These are phyloP conservation scores for Globisporangium cystogenes DNA, from an alignment of 352 stramenopile species.

Conservation along the genomic window DNA sequence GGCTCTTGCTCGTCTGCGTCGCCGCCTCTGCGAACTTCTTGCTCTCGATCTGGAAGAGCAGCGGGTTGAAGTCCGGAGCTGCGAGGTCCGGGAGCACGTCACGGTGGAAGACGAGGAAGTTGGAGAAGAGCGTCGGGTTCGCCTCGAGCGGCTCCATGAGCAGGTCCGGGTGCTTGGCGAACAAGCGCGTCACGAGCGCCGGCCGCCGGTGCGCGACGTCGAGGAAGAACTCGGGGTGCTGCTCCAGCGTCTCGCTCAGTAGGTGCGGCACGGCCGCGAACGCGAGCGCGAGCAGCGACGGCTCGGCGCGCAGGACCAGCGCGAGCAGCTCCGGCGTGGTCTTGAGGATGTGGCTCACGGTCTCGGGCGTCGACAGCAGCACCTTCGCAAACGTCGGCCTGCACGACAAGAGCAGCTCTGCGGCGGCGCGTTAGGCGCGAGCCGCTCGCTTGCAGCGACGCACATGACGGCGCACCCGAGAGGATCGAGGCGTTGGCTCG, in stretches of 20 bases:
- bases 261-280: constrained; percentile 52
- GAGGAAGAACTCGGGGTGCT: constrained; percentile 56
- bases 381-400: constrained; percentile 33
- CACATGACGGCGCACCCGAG: constrained; percentile 25
- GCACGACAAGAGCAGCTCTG: constrained; percentile 42
- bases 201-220: constrained; percentile 66
- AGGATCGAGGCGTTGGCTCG: constrained; percentile 56
- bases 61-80: constrained; percentile 42
- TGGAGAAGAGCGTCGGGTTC: constrained; percentile 66
- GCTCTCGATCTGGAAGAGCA: constrained; percentile 42
- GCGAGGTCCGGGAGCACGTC: constrained; percentile 53
- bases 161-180: constrained; percentile 61
- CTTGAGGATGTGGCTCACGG: constrained; percentile 44
- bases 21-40: constrained; percentile 28
- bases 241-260: constrained; percentile 56
- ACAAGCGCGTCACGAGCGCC: constrained; percentile 45
- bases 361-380: constrained; percentile 32
- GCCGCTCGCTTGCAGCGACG: no score
- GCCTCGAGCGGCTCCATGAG: constrained; percentile 63
- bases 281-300: constrained; percentile 32
- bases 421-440: no score
- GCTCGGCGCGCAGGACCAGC: constrained; percentile 44
- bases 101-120: constrained; percentile 56
- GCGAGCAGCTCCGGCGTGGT: constrained; percentile 41
- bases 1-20: constrained; percentile 39